phyloP scores from a whole-genome alignment of 2,329 filamentous ascomycete species.

The Fusarium anthophilum region DNA sequence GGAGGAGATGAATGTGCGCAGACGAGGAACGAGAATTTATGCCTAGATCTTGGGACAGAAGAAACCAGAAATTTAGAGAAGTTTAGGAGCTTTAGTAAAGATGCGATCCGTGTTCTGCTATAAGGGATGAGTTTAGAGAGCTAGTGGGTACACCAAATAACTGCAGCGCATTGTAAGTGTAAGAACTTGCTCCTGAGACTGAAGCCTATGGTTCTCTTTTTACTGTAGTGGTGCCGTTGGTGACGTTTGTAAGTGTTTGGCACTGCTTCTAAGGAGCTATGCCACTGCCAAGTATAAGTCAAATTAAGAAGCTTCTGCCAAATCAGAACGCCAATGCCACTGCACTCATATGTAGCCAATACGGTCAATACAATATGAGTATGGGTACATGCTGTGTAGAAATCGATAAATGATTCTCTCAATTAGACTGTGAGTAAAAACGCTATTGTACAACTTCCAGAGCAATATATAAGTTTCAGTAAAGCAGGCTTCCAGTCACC shows the following conservation, averaged over 20 bases:
- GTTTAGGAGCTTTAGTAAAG: neutral
- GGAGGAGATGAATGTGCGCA: neutral
- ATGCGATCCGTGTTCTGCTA: neutral
- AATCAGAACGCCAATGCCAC: neutral
- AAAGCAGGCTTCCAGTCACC: neutral
- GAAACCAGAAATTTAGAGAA: neutral
- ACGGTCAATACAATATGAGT: neutral
- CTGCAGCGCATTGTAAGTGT: neutral
- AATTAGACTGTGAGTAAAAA: neutral
- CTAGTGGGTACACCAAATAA: neutral
- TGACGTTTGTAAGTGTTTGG: neutral
- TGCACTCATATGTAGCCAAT: no score
- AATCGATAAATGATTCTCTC: neutral
- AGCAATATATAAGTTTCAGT: slow-evolving; percentile 6
- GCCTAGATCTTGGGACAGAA: neutral
- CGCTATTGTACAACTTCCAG: slow-evolving; percentile 20
- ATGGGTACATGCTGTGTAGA: neutral
- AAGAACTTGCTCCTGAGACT: neutral
- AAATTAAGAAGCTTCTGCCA: neutral
- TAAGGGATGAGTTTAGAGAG: neutral
- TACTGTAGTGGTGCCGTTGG: neutral
- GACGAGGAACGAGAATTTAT: neutral
- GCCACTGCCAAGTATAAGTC: neutral
- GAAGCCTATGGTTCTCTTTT: neutral
- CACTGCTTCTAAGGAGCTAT: neutral